Base-by-base conservation (phyloP, 148 eudicot genomes). In the Diospyros lotus region DNA sequence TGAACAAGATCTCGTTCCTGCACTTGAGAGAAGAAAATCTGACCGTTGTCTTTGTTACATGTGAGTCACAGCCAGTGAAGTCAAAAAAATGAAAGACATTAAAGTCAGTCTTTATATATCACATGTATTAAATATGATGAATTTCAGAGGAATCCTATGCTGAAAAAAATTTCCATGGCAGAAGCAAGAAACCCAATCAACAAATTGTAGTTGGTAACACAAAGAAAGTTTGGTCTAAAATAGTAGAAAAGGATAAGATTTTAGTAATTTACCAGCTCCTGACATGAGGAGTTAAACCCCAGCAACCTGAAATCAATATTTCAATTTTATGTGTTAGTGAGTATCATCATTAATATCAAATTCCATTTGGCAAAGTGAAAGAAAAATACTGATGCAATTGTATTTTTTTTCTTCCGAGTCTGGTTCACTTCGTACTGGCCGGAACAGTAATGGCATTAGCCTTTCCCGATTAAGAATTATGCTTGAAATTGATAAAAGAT, bases 291-390 rank as follows among this genome's bases (percentile, higher is more conserved):
- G 91, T 90, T 9, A 58, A 45, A 43, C 42, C 77, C 98, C 98
- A 94, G 87, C 98, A 94, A 87, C 85, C 98, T 94, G 97, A 85
- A 76, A 82, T 71, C 48, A 58, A 66, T 71, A 66, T 74, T 58
- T 46, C 68, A 61, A 15, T 71, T 77, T 48, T 55, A 10, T 8
- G 64, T 51, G 58, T 76, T 14, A 42, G 60, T 50, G 14, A 44
- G 2, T 66, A 6, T 48, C 41, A 42, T 60, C 73, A 59, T 68
- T 14, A 40, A 69, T 17, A 17, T 69, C 61, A 63, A 61, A 66
- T 54, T 58, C 44, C 9, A 64, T 62, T 58, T 39, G 44, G 50
- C 38, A 73, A 60, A 8, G 9, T 13, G n/a, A 1, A 65, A 11
- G 40, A 71, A 6, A 17, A 43, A 70, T 46, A 56, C 4, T 12